These are phyloP conservation scores for Phialocephala sp. DNA, from an alignment of 2,329 filamentous ascomycete genomes.

Conservation along the genomic window DNA sequence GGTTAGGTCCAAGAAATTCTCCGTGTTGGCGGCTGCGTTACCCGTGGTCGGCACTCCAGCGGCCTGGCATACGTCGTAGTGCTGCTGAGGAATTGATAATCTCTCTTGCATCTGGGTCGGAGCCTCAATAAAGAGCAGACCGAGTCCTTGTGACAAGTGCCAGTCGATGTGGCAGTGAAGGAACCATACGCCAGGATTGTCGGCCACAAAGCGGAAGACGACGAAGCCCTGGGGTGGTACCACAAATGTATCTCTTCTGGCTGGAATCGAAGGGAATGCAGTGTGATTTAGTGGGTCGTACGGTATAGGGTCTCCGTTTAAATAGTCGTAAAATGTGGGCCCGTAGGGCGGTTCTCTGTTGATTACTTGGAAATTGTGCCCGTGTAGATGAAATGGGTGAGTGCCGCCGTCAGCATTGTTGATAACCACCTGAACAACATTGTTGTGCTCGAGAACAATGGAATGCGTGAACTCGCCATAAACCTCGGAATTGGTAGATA, in stretches of 20 bases:
- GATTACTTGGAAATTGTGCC: conserved; percentile 42
- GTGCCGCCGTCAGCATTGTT: conserved; percentile 53
- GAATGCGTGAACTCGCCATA: conserved; percentile 69
- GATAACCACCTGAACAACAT: conserved; percentile 62
- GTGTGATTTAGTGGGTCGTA: neutral
- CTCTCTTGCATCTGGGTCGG: neutral
- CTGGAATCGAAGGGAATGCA: neutral
- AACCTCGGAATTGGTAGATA: conserved; percentile 56
- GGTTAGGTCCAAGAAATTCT: too few species aligned
- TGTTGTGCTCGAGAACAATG: conserved; percentile 66
- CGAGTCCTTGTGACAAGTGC: neutral
- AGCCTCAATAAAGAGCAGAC: neutral
- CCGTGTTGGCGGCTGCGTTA: too few species aligned
- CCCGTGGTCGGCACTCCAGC: too few species aligned
- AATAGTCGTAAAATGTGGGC: neutral
- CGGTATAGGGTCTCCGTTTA: neutral
- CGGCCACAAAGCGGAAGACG: neutral
- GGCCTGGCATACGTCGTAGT: too few species aligned
- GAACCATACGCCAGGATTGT: neutral
- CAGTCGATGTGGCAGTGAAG: conserved; percentile 1
- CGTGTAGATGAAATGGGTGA: conserved; percentile 61
- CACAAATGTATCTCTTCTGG: neutral
- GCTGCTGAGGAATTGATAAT: neutral
- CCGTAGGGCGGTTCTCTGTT: neutral
- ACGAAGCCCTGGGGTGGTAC: neutral